A percentile compares a stretch with the other conserved stretches of the same genome.
Evolutionary conservation across 106 monocot genomes (phyloP).

Genomic region (Dendrobium catenatum): DNA sequence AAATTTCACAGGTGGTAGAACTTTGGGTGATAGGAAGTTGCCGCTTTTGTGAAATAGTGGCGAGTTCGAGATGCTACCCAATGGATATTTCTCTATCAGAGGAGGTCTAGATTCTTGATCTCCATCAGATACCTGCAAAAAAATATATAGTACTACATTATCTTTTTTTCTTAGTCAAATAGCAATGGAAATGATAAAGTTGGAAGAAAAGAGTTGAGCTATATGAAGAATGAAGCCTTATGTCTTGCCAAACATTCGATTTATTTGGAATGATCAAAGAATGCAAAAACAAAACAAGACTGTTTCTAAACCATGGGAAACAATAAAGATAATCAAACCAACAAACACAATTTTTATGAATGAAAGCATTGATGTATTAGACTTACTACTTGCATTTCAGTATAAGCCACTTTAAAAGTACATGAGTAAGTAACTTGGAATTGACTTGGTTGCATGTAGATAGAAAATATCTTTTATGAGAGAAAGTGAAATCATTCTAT

Average conservation of each 20-base stretch:
- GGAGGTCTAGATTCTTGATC: conserved; percentile 38
- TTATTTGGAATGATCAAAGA: not conserved
- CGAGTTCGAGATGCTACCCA: conserved; percentile 11
- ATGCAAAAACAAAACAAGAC: too few relatives aligned
- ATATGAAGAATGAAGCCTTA: not conserved
- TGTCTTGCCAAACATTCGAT: not conserved
- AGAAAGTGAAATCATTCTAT: too few relatives aligned
- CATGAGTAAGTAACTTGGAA: not conserved
- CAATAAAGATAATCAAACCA: not conserved
- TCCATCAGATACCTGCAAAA: conserved; percentile 31
- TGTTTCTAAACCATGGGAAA: not conserved
- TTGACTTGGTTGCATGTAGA: not conserved
- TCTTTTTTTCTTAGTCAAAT: not conserved
- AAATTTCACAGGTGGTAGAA: conserved; percentile 39
- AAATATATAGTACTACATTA: not conserved
- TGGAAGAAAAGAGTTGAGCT: not conserved
- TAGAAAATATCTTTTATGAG: not conserved
- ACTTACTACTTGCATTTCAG: not conserved
- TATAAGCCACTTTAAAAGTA: not conserved
- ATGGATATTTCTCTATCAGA: conserved; percentile 33
- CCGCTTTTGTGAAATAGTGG: conserved; percentile 20
- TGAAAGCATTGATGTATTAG: too few relatives aligned
- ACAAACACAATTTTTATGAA: too few relatives aligned
- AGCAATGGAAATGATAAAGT: not conserved
- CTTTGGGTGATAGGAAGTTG: conserved; percentile 36